Base-by-base conservation (phyloP, 2,329 filamentous ascomycete genomes). In the Aspergillus neotritici region DNA sequence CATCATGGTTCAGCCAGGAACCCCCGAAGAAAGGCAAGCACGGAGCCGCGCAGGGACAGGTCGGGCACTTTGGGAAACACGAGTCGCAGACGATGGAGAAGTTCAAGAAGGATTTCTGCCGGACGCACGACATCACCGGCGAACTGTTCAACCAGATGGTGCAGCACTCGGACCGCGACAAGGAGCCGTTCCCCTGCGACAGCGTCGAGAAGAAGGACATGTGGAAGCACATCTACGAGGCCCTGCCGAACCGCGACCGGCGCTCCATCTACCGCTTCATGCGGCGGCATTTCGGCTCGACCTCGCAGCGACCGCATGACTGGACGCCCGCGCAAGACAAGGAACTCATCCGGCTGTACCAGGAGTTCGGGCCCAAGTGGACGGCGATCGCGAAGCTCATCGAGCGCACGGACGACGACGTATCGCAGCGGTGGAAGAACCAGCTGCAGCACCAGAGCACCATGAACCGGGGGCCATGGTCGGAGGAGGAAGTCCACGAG, bases 371-470 rank as follows among this genome's bases (percentile, higher is more conserved):
- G 1, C 49, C 63, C 2, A 67, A 66, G 49, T 71, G 55, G 48
- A 56, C 61, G 4, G 50, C 56, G 1, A 68, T 72, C 39, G 65
- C 64, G 17, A 63, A 58, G 37, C 42, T 63, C 5, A 44, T 71
- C 30, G 64, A 61, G 6, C 59, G 69, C 16, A 67, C 57, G 11
- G 57, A 62, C 16, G 68, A 71, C 41, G 65, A 69, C 45, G 67
- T 71, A 14, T 61, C 62, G 4, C 68, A 70, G 47, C 53, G 68
- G 30, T 71, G 68, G 67, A 65, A 66, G 40, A 69, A 71, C 41
- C 60, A 58, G 33, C 57, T 72, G 4, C 57, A 67, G 43, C 61
- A 68, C 44, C 60, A 63, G 4, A 47, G 38, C 6, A 67, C 60
- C 6, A 63, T 64, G 57, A 61, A 57, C 5, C 45, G 39, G 12